These are phyloP conservation scores for Mucor circinelloides DNA, from an alignment of 371 early-diverging fungal genomes.

Conservation along the genomic window DNA sequence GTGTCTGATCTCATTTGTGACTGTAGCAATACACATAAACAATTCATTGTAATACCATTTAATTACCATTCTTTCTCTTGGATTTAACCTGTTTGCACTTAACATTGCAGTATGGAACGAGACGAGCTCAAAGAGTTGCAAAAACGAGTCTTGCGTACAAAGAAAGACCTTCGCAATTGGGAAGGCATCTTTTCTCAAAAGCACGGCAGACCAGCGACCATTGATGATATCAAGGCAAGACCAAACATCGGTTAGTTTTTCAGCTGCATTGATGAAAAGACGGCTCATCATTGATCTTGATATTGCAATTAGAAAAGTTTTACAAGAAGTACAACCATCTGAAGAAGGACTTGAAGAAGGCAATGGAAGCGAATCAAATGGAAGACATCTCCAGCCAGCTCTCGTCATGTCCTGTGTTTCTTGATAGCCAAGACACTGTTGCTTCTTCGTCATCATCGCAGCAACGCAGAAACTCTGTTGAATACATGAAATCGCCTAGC, in stretches of 20 bases:
- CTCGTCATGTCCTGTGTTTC: not conserved
- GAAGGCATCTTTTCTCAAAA: slow-evolving; percentile 12
- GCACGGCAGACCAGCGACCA: slow-evolving; percentile 12
- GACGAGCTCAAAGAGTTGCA: slow-evolving; percentile 6
- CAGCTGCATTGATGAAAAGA: not conserved
- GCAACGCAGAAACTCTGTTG: slow-evolving; percentile 3
- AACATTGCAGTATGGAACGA: not conserved
- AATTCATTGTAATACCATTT: not conserved
- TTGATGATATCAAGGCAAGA: slow-evolving; percentile 18
- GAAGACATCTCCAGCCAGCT: not conserved
- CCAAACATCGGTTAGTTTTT: slow-evolving; percentile 15
- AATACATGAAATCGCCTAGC: slow-evolving; percentile 6
- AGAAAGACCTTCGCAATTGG: slow-evolving; percentile 15
- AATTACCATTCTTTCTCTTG: not conserved
- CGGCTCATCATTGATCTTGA: not conserved
- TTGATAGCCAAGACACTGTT: not conserved
- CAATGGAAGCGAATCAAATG: not conserved
- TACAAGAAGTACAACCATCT: slow-evolving; percentile 22
- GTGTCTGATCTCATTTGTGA: not conserved
- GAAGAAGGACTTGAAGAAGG: slow-evolving; percentile 11
- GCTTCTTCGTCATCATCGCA: not conserved
- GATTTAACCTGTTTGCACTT: not conserved
- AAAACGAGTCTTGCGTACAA: slow-evolving; percentile 8
- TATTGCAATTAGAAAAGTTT: slow-evolving; percentile 6
- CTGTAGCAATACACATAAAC: not conserved